Conservation (phyloP, 2,329 filamentous ascomycete species). For the Emergomyces pasteurianus region DNA sequence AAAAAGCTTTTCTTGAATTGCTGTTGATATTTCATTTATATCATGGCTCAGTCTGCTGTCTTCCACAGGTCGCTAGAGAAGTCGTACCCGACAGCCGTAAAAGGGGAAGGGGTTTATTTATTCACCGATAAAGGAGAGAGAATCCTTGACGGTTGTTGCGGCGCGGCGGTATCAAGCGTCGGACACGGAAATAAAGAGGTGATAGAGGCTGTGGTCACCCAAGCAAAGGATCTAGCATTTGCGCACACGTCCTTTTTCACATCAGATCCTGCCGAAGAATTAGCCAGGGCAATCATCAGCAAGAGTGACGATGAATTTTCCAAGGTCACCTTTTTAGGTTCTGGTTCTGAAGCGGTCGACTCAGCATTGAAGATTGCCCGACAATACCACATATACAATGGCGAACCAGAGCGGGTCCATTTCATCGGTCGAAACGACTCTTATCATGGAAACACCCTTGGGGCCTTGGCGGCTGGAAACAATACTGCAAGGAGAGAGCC, state of each 20-base stretch:
- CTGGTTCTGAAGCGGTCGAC: conserved; percentile 33
- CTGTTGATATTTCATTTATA: not conserved
- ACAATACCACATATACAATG: conserved; percentile 37
- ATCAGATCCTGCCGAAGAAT: conserved; percentile 28
- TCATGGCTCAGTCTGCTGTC: not conserved
- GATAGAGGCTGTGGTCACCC: conserved; percentile 29
- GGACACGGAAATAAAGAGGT: conserved; percentile 35
- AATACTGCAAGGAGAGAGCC: conserved; percentile 23
- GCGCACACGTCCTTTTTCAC: conserved; percentile 35
- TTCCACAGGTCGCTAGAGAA: conserved; percentile 2
- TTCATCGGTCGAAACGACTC: conserved; percentile 36
- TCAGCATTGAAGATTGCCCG: conserved; percentile 38
- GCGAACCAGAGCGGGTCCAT: conserved; percentile 25
- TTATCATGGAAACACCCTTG: conserved; percentile 43
- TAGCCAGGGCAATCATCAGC: conserved; percentile 28
- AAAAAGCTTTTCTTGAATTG: not conserved
- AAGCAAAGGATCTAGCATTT: conserved; percentile 33
- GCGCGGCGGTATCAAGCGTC: conserved; percentile 37
- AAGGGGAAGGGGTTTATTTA: conserved; percentile 29
- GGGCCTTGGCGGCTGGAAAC: conserved; percentile 32
- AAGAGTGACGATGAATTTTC: conserved; percentile 11
- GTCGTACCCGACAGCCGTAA: conserved; percentile 10
- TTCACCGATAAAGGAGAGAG: conserved; percentile 30
- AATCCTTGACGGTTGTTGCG: conserved; percentile 37
- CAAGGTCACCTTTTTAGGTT: conserved; percentile 15